Evolutionary conservation across 2,329 filamentous ascomycete genomes (phyloP).

Genomic region (Xylaria sp.): DNA sequence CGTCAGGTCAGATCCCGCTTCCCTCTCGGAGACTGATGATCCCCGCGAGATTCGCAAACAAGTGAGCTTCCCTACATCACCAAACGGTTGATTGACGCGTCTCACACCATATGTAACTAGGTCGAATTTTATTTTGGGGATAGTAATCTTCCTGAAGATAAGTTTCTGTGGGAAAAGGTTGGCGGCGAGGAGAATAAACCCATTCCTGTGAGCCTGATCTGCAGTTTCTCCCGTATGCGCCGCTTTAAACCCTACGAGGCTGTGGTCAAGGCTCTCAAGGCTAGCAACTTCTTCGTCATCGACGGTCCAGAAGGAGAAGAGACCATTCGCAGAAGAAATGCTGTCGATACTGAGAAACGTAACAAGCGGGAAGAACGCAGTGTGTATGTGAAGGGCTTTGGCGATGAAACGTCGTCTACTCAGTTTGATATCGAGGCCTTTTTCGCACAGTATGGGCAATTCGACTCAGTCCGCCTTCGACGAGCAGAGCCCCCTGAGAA

Average conservation of each 20-base stretch:
- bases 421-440: conserved; percentile 96
- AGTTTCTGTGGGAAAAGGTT: conserved; percentile 83
- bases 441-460: conserved; percentile 81
- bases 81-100: background rate
- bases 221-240: conserved; percentile 94
- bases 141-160: conserved; percentile 78
- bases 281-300: conserved; percentile 78
- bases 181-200: conserved; percentile 84
- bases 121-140: conserved; percentile 64
- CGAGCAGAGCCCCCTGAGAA: conserved; percentile 68
- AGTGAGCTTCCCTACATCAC: conserved; percentile 57
- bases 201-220: conserved; percentile 79
- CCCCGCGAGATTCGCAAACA: conserved; percentile 84
- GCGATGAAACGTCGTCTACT: conserved; percentile 80
- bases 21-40: conserved; percentile 77
- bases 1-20: conserved; percentile 77
- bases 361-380: conserved; percentile 76
- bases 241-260: conserved; percentile 89
- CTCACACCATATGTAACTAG: conserved; percentile 45
- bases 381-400: conserved; percentile 95
- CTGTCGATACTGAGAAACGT: conserved; percentile 69
- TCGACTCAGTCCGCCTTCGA: conserved; percentile 87
- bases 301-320: conserved; percentile 78
- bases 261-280: conserved; percentile 83
- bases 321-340: conserved; percentile 78